phyloP scores from a whole-genome alignment of 2,329 filamentous ascomycete genomes.

The Penicillium griseofulvum region DNA sequence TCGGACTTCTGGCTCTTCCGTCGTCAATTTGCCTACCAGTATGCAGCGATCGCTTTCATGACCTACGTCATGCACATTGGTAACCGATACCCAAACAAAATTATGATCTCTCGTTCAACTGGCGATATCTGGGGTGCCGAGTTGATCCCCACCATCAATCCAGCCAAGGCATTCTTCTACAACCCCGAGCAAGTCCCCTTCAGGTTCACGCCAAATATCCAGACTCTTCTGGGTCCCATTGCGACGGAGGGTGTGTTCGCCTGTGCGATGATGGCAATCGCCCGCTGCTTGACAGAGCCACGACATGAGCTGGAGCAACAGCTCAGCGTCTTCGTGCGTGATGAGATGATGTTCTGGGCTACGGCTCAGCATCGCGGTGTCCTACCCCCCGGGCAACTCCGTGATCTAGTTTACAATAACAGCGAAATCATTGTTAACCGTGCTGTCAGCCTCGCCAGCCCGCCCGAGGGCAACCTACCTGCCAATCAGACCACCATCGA shows the following conservation, averaged over 20 bases:
- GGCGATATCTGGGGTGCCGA: constrained; percentile 97
- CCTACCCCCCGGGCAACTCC: constrained; percentile 66
- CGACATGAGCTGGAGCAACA: constrained; percentile 83
- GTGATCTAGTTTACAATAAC: constrained; percentile 80
- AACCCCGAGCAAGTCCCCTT: constrained; percentile 96
- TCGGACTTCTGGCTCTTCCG: constrained; percentile 98
- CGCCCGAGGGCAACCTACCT: constrained; percentile 73
- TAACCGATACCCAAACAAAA: constrained; percentile 91
- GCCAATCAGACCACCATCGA: constrained; percentile 98
- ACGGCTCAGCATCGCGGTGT: constrained; percentile 69
- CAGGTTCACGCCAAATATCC: constrained; percentile 92
- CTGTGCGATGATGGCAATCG: constrained; percentile 94
- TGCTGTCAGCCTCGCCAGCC: constrained; percentile 77
- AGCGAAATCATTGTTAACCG: constrained; percentile 89
- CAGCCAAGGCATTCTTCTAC: constrained; percentile 81
- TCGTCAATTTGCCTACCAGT: constrained; percentile 92
- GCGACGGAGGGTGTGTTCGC: constrained; percentile 95
- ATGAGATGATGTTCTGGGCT: constrained; percentile 98
- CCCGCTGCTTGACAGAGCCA: constrained; percentile 86
- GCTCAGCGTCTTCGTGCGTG: constrained; percentile 88
- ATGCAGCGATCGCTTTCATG: constrained; percentile 94
- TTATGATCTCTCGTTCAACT: constrained; percentile 80
- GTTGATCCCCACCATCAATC: constrained; percentile 84
- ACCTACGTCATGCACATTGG: constrained; percentile 98
- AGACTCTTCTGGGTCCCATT: constrained; percentile 92